A percentile compares a stretch with the other conserved stretches of the same genome.
phyloP scores from a whole-genome alignment of 2,329 filamentous ascomycete genomes.

The Beauveria sp. region DNA sequence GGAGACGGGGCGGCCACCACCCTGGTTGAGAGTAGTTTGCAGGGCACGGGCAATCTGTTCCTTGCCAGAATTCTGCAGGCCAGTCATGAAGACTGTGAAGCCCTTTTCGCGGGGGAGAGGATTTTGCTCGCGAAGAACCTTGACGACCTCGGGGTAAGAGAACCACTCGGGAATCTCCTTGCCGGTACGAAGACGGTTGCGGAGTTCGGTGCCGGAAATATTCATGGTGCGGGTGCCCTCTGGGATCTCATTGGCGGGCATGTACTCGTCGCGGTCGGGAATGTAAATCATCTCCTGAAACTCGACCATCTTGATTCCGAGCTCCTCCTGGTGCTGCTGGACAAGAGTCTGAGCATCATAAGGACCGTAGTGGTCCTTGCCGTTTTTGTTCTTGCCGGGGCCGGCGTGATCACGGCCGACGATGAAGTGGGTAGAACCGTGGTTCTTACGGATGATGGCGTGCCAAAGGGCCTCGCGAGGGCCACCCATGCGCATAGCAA shows the following conservation, averaged over 20 bases:
- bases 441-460: constrained; percentile 99
- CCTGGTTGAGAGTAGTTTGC: constrained; percentile 96
- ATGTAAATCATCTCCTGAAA: constrained; percentile 99
- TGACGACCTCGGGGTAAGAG: constrained; percentile 97
- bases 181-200: constrained; percentile 80
- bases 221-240: constrained; percentile 77
- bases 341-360: constrained; percentile 96
- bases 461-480: constrained; percentile 99
- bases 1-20: constrained; percentile 89
- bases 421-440: constrained; percentile 98
- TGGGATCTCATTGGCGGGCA: constrained; percentile 82
- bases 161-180: constrained; percentile 98
- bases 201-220: constrained; percentile 85
- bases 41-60: constrained; percentile 92
- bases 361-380: constrained; percentile 93
- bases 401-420: constrained; percentile 97
- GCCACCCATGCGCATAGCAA: constrained; percentile 99
- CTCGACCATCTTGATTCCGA: constrained; percentile 96
- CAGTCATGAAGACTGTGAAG: constrained; percentile 97
- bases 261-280: constrained; percentile 94
- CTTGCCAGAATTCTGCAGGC: constrained; percentile 95
- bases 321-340: constrained; percentile 92
- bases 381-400: constrained; percentile 96
- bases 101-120: constrained; percentile 85
- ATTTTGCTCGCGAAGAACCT: constrained; percentile 92